Evolutionary conservation across 768 basidiomycete species (phyloP).

Genomic region (Tricholoma hemisulphureum): DNA sequence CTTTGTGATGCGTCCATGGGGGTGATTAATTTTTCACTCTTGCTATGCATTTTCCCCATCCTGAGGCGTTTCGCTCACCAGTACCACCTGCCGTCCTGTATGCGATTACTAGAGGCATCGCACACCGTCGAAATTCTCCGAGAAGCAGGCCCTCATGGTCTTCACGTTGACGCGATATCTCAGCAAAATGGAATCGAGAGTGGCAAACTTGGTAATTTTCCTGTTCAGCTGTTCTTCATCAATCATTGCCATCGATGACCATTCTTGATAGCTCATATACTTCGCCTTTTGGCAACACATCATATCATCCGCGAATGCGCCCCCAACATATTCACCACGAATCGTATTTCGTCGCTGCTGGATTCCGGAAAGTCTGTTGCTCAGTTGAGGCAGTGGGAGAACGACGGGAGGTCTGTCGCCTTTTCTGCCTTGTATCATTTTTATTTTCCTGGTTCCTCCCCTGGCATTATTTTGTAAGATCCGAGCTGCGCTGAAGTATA

Average conservation of each 20-base stretch:
- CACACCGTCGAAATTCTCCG: slow-evolving; percentile 70
- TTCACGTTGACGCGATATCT: slow-evolving; percentile 50
- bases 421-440: too few species aligned
- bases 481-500: too few species aligned
- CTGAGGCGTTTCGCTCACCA: slow-evolving; percentile 21
- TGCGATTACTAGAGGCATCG: slow-evolving; percentile 71
- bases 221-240: not conserved
- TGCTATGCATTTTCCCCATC: too few species aligned
- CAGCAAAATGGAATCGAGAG: slow-evolving; percentile 43
- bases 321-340: slow-evolving; percentile 72
- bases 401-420: slow-evolving; percentile 38
- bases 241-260: not conserved
- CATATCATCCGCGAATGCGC: slow-evolving; percentile 69
- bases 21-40: slow-evolving; percentile 40
- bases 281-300: slow-evolving; percentile 76
- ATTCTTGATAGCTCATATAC: slow-evolving; percentile 55
- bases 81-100: slow-evolving; percentile 75
- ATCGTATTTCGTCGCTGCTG: slow-evolving; percentile 64
- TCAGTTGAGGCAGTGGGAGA: slow-evolving; percentile 40
- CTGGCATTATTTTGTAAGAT: not conserved
- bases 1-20: slow-evolving; percentile 72
- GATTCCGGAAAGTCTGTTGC: slow-evolving; percentile 62
- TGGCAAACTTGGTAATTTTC: slow-evolving; percentile 49
- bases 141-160: slow-evolving; percentile 53
- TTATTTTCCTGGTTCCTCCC: slow-evolving; percentile 8